phyloP scores from a whole-genome alignment of 163 green algal genomes.

The Scenedesmus sp. region DNA sequence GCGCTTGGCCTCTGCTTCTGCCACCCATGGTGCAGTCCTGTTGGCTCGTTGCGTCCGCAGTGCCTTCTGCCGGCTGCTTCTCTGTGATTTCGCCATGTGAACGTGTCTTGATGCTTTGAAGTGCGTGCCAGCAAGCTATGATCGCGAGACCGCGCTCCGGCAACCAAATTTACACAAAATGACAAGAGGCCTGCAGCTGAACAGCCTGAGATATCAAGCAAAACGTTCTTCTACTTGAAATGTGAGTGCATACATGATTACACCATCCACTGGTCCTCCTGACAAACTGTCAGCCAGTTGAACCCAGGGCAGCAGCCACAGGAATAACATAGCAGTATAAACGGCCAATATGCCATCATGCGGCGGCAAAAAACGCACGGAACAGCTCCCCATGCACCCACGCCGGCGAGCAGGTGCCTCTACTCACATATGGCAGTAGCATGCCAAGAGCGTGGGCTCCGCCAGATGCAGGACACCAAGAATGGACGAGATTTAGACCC shows the following conservation, averaged over 20 bases:
- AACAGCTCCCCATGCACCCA: not conserved
- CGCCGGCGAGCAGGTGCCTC: not conserved
- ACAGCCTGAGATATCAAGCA: not conserved
- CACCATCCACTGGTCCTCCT: not conserved
- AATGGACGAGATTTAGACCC: too few species aligned
- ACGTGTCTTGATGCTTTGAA: not conserved
- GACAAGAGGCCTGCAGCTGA: not conserved
- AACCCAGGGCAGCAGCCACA: not conserved
- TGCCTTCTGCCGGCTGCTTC: slow-evolving; percentile 39
- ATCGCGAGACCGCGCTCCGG: not conserved
- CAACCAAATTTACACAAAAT: not conserved
- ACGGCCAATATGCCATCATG: not conserved
- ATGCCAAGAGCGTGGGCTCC: not conserved
- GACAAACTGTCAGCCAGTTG: not conserved
- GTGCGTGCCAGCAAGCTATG: not conserved
- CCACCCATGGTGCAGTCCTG: slow-evolving; percentile 20
- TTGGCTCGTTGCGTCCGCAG: slow-evolving; percentile 31
- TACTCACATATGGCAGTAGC: not conserved
- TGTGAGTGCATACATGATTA: too few species aligned
- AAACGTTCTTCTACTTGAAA: not conserved
- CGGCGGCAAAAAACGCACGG: not conserved
- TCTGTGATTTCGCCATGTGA: slow-evolving; percentile 31
- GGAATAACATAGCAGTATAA: not conserved
- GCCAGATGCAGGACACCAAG: too few species aligned
- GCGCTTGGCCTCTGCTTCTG: slow-evolving; percentile 37